These are phyloP conservation scores for Neoascochyta sp. DNA, from an alignment of 2,329 filamentous ascomycete genomes.

Conservation along the genomic window DNA sequence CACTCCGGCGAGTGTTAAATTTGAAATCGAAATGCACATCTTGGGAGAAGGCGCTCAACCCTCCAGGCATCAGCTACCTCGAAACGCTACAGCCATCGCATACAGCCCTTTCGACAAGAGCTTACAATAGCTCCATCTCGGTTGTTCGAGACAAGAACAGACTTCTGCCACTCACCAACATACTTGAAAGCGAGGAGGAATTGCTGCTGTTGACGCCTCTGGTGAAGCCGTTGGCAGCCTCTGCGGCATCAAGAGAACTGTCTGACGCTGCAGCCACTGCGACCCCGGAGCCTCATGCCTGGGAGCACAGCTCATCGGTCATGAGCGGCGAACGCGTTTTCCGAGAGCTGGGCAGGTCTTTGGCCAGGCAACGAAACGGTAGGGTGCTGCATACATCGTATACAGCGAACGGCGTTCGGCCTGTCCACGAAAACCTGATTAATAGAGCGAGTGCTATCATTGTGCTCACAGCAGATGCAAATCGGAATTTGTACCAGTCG, in stretches of 20 bases:
- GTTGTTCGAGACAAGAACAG: slow-evolving; percentile 87
- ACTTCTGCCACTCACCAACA: slow-evolving; percentile 74
- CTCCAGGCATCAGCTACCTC: slow-evolving; percentile 71
- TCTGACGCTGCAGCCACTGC: slow-evolving; percentile 56
- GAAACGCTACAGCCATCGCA: slow-evolving; percentile 80
- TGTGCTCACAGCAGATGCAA: slow-evolving; percentile 88
- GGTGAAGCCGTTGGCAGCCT: slow-evolving; percentile 88
- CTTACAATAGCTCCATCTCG: slow-evolving; percentile 90
- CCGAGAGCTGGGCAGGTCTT: slow-evolving; percentile 76
- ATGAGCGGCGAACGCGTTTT: slow-evolving; percentile 95
- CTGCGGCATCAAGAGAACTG: slow-evolving; percentile 71
- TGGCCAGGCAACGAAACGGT: slow-evolving; percentile 82
- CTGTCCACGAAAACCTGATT: slow-evolving; percentile 90
- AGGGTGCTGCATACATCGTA: slow-evolving; percentile 92
- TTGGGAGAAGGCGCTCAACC: slow-evolving; percentile 89
- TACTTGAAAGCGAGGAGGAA: slow-evolving; percentile 80
- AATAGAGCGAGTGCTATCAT: slow-evolving; percentile 84
- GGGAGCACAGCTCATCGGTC: slow-evolving; percentile 59
- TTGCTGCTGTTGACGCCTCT: slow-evolving; percentile 83
- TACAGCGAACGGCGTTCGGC: slow-evolving; percentile 85
- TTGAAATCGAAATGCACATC: slow-evolving; percentile 84
- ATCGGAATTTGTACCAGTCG: slow-evolving; percentile 87
- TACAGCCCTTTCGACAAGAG: slow-evolving; percentile 72
- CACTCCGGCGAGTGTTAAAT: slow-evolving; percentile 70
- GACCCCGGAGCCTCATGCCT: slow-evolving; percentile 53